A percentile compares a stretch with the other conserved stretches of the same genome.
Conservation (phyloP, 495 filamentous ascomycete genomes). For the Melanomma pulvis-pyrius region DNA sequence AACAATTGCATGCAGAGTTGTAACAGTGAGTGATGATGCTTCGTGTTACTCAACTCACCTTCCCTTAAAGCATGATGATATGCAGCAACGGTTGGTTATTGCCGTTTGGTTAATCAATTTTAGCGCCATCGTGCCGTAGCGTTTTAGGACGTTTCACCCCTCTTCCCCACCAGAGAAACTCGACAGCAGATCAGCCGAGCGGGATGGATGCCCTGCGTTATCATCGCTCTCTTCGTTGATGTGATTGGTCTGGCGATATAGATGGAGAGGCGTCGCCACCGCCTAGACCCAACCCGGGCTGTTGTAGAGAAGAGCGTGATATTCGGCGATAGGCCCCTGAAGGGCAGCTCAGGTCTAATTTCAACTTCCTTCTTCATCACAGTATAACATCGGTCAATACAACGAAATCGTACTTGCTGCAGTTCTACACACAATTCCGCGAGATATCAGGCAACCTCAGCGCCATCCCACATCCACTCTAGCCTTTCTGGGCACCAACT, state of each 20-base stretch:
- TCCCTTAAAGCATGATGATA: conserved; percentile 14
- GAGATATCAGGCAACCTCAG: background rate
- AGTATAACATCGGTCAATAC: background rate
- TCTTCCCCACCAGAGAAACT: background rate
- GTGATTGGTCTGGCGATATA: conserved; percentile 10
- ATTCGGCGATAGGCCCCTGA: background rate
- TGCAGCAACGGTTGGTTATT: background rate
- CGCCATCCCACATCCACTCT: too few relatives aligned
- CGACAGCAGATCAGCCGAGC: conserved; percentile 12
- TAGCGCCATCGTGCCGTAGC: conserved; percentile 9
- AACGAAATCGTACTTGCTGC: too few relatives aligned
- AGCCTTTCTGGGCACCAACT: background rate
- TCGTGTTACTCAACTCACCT: conserved; percentile 6
- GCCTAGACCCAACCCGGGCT: conserved; percentile 1
- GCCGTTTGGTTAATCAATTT: conserved; percentile 13
- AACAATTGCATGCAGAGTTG: background rate
- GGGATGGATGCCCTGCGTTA: background rate
- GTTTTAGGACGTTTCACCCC: conserved; percentile 12
- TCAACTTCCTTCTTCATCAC: background rate
- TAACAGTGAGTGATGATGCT: background rate
- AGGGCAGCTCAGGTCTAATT: background rate
- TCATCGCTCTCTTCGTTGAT: background rate
- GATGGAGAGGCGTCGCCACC: background rate
- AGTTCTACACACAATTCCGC: background rate
- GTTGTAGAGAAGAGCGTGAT: background rate